These are phyloP conservation scores for Porcisia hertigi DNA, from an alignment of 208 protist species.

Conservation along the genomic window DNA sequence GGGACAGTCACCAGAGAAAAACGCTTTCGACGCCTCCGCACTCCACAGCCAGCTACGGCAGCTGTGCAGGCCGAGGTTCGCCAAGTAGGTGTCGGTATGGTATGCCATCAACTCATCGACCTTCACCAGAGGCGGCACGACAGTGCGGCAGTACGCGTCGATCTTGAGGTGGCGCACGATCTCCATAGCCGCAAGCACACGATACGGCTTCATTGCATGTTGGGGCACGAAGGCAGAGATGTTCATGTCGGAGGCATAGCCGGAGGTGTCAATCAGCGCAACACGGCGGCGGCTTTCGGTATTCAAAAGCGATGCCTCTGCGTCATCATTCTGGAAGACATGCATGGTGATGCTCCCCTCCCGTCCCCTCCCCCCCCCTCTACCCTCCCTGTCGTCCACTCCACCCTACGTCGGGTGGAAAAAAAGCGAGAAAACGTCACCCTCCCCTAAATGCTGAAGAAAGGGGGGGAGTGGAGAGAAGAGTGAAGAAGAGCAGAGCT, in stretches of 20 bases:
- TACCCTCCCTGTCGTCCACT: too few species aligned
- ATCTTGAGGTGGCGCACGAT: slow-evolving; percentile 66
- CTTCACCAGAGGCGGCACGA: slow-evolving; percentile 78
- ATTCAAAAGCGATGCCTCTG: neutral
- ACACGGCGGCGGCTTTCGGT: slow-evolving; percentile 23
- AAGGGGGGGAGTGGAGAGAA: neutral
- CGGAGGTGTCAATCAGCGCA: slow-evolving; percentile 80
- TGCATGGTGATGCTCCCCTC: neutral
- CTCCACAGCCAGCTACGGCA: slow-evolving; percentile 84
- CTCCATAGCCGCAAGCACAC: slow-evolving; percentile 82
- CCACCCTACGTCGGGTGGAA: neutral
- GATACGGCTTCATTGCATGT: slow-evolving; percentile 92
- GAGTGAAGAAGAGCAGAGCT: neutral
- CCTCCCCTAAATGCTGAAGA: neutral
- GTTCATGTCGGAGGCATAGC: slow-evolving; percentile 86
- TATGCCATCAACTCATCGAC: slow-evolving; percentile 65
- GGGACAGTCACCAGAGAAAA: slow-evolving; percentile 89
- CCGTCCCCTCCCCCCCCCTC: neutral
- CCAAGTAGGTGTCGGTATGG: slow-evolving; percentile 79
- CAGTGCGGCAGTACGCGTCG: slow-evolving; percentile 55
- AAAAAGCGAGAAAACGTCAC: neutral
- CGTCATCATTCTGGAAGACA: neutral
- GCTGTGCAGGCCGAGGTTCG: slow-evolving; percentile 86
- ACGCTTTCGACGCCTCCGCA: slow-evolving; percentile 74
- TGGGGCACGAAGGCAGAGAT: slow-evolving; percentile 83